These are phyloP conservation scores for Prunus salicina DNA, from an alignment of 306 rosid genomes.

Conservation along the genomic window DNA sequence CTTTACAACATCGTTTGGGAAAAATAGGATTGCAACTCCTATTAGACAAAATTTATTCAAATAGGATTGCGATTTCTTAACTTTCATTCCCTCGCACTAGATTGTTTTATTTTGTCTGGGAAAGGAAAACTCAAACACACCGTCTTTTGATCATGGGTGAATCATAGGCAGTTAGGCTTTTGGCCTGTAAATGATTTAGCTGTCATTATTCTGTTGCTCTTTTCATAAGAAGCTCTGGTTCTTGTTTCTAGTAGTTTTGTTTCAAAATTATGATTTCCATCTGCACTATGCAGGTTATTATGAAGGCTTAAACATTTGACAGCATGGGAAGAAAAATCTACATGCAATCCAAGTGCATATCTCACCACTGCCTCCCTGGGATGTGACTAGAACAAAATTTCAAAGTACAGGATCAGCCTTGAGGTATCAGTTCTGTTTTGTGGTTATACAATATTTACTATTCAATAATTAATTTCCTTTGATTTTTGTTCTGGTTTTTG, in stretches of 20 bases:
- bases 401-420: slow-evolving; percentile 74
- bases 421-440: slow-evolving; percentile 43
- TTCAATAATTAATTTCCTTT: no score
- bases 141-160: neutral
- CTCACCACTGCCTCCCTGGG: slow-evolving; percentile 75
- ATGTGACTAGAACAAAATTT: slow-evolving; percentile 76
- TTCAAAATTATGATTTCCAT: neutral
- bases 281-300: slow-evolving; percentile 55
- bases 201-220: neutral
- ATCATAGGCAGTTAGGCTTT: neutral
- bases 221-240: neutral
- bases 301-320: slow-evolving; percentile 62
- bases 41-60: neutral
- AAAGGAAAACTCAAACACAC: neutral
- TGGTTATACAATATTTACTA: neutral
- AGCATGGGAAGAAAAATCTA: slow-evolving; percentile 59
- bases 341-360: slow-evolving; percentile 52
- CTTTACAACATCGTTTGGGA: slow-evolving; percentile 6
- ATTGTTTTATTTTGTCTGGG: neutral
- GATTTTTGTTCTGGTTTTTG: no score
- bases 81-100: neutral
- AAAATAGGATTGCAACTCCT: neutral
- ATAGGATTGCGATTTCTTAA: neutral
- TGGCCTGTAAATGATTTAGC: neutral
- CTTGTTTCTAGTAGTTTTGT: neutral